Conservation (phyloP, 2,329 filamentous ascomycete genomes). For the Cercospora zeae-maydis region DNA sequence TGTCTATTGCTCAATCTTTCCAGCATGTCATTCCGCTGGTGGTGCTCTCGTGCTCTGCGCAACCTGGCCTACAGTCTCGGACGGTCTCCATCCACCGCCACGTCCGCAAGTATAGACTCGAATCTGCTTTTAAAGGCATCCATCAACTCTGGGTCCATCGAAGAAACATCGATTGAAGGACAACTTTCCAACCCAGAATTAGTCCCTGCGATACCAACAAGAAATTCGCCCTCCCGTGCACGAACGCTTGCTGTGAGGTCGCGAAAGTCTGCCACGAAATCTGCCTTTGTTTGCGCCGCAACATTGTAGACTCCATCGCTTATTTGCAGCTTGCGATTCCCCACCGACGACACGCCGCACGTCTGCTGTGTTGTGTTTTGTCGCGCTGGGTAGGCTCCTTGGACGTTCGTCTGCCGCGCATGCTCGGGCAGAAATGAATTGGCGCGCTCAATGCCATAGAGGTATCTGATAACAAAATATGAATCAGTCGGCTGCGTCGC, state of each 20-base stretch:
- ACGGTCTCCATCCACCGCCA: slow-evolving; percentile 5
- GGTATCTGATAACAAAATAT: slow-evolving; percentile 22
- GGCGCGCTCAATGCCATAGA: slow-evolving; percentile 41
- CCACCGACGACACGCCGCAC: slow-evolving; percentile 46
- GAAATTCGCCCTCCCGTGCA: slow-evolving; percentile 46
- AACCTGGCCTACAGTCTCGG: slow-evolving; percentile 7
- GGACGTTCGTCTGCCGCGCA: slow-evolving; percentile 34
- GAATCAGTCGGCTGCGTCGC: not conserved
- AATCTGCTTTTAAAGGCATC: slow-evolving; percentile 29
- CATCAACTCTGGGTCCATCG: slow-evolving; percentile 30
- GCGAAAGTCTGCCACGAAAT: slow-evolving; percentile 43
- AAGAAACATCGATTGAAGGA: slow-evolving; percentile 37
- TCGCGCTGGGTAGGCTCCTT: slow-evolving; percentile 38
- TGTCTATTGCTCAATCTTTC: not conserved
- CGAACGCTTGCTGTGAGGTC: slow-evolving; percentile 40
- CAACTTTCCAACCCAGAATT: slow-evolving; percentile 40
- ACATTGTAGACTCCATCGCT: slow-evolving; percentile 30
- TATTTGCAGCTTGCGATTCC: slow-evolving; percentile 38
- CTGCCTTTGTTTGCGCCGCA: slow-evolving; percentile 26
- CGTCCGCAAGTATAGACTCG: slow-evolving; percentile 27
- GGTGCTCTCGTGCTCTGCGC: not conserved
- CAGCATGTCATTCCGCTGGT: not conserved
- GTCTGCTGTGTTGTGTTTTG: slow-evolving; percentile 39
- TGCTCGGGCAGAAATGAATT: slow-evolving; percentile 36
- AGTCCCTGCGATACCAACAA: slow-evolving; percentile 42